Percentiles rank a stretch among this genome's conserved stretches.
phyloP scores from a whole-genome alignment of 1,284 basidiomycete species.

The Bjerkandera adusta region DNA sequence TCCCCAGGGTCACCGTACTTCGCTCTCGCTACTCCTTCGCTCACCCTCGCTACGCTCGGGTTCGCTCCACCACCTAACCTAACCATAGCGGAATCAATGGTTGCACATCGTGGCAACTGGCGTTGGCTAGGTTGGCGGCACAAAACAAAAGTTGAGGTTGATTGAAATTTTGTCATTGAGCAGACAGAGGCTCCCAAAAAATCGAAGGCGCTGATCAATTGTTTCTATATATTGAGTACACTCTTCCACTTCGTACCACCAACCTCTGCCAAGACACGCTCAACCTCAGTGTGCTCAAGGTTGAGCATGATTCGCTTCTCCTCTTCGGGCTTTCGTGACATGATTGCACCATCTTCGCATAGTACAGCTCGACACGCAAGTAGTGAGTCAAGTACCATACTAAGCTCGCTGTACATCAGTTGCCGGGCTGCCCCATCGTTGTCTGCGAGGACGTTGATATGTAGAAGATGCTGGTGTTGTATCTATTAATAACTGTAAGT shows the following conservation, averaged over 20 bases:
- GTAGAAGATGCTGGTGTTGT: slow-evolving; percentile 64
- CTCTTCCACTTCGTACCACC: slow-evolving; percentile 71
- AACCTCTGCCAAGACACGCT: slow-evolving; percentile 69
- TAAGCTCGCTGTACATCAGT: slow-evolving; percentile 55
- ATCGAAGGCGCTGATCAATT: too few relatives aligned
- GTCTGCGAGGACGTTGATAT: slow-evolving; percentile 53
- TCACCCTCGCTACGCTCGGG: too few relatives aligned
- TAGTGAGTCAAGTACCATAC: slow-evolving; percentile 63
- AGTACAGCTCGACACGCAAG: slow-evolving; percentile 70
- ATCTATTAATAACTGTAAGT: slow-evolving; percentile 43
- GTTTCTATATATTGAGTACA: slow-evolving; percentile 39
- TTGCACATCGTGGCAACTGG: too few relatives aligned
- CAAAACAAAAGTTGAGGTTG: too few relatives aligned
- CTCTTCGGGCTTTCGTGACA: slow-evolving; percentile 49
- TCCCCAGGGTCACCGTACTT: too few relatives aligned
- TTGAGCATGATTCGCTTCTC: slow-evolving; percentile 67
- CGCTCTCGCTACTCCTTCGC: too few relatives aligned
- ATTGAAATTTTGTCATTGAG: too few relatives aligned
- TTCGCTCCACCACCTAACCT: too few relatives aligned
- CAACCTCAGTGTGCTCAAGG: slow-evolving; percentile 69
- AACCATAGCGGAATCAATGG: too few relatives aligned
- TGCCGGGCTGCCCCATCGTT: slow-evolving; percentile 49
- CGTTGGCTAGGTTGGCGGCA: too few relatives aligned
- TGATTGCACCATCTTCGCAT: slow-evolving; percentile 58
- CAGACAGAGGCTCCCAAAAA: too few relatives aligned